Conservation (phyloP, 176 grass and related monocot genomes). For the Avena insularis region DNA sequence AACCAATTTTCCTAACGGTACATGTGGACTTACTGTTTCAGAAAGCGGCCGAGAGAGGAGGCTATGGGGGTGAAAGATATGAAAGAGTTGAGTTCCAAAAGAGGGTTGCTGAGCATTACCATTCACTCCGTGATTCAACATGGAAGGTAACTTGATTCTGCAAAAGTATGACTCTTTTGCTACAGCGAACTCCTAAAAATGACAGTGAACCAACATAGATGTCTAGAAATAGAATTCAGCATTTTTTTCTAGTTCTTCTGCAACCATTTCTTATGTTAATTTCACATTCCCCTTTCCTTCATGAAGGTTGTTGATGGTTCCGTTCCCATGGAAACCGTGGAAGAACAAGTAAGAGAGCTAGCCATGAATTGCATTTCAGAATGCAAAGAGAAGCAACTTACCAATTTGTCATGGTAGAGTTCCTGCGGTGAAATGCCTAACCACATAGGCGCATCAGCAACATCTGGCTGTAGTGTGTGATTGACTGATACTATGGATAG, state of each 20-base stretch:
- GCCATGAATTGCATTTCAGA: constrained; percentile 58
- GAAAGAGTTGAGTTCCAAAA: constrained; percentile 90
- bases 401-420: constrained; percentile 53
- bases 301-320: constrained; percentile 71
- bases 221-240: background rate
- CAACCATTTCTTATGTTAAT: background rate
- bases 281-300: constrained; percentile 11
- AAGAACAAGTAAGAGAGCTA: constrained; percentile 68
- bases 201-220: background rate
- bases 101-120: constrained; percentile 79
- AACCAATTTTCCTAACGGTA: constrained; percentile 9
- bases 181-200: background rate
- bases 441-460: background rate
- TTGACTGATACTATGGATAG: background rate
- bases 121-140: constrained; percentile 63
- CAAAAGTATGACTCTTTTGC: background rate
- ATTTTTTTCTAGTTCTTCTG: background rate
- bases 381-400: constrained; percentile 67
- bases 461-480: background rate
- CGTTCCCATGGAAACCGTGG: constrained; percentile 74
- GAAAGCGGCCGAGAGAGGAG: constrained; percentile 96
- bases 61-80: constrained; percentile 86
- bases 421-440: background rate
- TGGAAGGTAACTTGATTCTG: constrained; percentile 74
- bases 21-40: constrained; percentile 44